Conservation (phyloP, 768 basidiomycete species). For the Chalciporus chontae region DNA sequence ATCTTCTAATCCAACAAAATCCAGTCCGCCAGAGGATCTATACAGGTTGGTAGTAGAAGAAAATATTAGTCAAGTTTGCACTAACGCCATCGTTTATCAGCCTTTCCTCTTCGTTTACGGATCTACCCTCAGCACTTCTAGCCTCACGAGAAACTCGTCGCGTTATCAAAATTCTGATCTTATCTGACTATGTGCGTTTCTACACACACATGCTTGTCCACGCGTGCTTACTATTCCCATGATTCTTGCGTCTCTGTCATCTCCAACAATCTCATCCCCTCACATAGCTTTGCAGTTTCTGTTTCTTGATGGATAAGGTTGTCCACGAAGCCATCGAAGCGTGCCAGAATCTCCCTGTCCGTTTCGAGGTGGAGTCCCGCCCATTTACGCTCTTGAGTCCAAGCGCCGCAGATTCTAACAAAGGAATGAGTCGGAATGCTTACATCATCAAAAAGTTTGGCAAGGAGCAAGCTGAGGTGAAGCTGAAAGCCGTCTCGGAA, state of each 20-base stretch:
- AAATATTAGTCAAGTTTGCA: neutral
- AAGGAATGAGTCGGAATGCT: slow-evolving; percentile 15
- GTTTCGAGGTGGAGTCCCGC: slow-evolving; percentile 31
- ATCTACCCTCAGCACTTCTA: neutral
- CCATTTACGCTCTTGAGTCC: slow-evolving; percentile 25
- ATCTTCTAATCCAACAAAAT: neutral
- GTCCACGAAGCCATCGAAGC: slow-evolving; percentile 32
- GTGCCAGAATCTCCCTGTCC: slow-evolving; percentile 27
- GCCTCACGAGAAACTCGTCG: slow-evolving; percentile 21
- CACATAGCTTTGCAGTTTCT: slow-evolving; percentile 32
- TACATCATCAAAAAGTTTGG: slow-evolving; percentile 23
- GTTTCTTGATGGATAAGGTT: slow-evolving; percentile 35
- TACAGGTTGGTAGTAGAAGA: slow-evolving; percentile 13
- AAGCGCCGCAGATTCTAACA: neutral
- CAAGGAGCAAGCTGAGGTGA: slow-evolving; percentile 22
- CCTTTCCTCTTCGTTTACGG: slow-evolving; percentile 18
- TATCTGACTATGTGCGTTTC: slow-evolving; percentile 30
- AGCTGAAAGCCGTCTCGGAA: slow-evolving; percentile 20
- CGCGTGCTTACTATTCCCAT: no score
- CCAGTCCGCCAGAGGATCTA: slow-evolving; percentile 10
- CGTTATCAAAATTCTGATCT: slow-evolving; percentile 29
- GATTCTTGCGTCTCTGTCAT: neutral
- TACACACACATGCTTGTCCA: neutral
- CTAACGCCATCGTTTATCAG: slow-evolving; percentile 5
- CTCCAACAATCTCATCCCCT: neutral